A percentile compares a stretch with the other conserved stretches of the same genome.
Evolutionary conservation across 2,329 filamentous ascomycete genomes (phyloP).

Genomic region (Endothia cerciana): DNA sequence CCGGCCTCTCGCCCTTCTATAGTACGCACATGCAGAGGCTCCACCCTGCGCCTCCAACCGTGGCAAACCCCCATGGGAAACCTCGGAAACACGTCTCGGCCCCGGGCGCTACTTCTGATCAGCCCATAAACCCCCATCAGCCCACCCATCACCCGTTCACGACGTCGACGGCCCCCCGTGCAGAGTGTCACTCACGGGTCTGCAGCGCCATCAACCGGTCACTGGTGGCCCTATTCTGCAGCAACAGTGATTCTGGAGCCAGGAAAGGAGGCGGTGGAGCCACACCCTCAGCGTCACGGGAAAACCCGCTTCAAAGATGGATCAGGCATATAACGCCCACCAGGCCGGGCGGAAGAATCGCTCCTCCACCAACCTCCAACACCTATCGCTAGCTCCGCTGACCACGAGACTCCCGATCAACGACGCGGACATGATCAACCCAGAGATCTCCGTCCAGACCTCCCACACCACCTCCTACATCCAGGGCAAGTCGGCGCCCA

Average conservation of each 20-base stretch:
- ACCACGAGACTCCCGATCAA: slow-evolving; percentile 63
- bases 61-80: slow-evolving; percentile 1
- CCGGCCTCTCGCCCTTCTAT: too few relatives aligned
- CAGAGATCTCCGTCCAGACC: slow-evolving; percentile 34
- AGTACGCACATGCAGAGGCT: slow-evolving; percentile 2
- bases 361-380: slow-evolving; percentile 62
- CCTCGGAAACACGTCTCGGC: slow-evolving; percentile 9
- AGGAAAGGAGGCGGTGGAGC: neutral
- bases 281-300: too few relatives aligned
- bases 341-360: slow-evolving; percentile 61
- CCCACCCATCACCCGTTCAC: slow-evolving; percentile 25
- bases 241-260: neutral
- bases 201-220: slow-evolving; percentile 12
- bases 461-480: slow-evolving; percentile 57
- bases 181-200: slow-evolving; percentile 10
- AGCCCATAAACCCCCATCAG: slow-evolving; percentile 16
- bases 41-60: neutral
- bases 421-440: slow-evolving; percentile 53
- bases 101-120: slow-evolving; percentile 13
- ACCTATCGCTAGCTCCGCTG: slow-evolving; percentile 66
- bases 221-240: neutral
- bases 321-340: slow-evolving; percentile 64
- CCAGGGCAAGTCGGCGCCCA: slow-evolving; percentile 64
- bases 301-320: too few relatives aligned
- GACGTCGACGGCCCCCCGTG: neutral